Evolutionary conservation across 2,329 filamentous ascomycete genomes (phyloP).

Genomic region (Aspergillus caelatus): DNA sequence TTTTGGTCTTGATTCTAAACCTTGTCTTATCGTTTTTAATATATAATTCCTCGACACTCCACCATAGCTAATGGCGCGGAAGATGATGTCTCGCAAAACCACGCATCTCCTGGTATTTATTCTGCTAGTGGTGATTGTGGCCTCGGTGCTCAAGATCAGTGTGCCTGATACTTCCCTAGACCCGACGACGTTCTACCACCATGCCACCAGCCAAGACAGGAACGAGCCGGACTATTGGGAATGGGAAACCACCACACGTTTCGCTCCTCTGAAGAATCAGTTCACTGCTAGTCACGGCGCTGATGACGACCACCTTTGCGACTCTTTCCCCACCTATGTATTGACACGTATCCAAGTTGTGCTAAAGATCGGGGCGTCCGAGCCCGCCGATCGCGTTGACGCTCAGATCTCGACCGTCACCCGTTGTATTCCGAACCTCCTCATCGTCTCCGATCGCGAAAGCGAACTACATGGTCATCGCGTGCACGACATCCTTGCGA

Average conservation of each 20-base stretch:
- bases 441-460: conserved; percentile 57
- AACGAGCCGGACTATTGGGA: conserved; percentile 23
- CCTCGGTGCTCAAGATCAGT: conserved; percentile 12
- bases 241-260: conserved; percentile 26
- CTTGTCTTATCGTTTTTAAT: background rate
- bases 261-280: conserved; percentile 6
- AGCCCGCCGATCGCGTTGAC: conserved; percentile 43
- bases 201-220: background rate
- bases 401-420: conserved; percentile 57
- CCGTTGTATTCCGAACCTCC: conserved; percentile 51
- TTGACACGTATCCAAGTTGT: conserved; percentile 51
- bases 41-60: background rate
- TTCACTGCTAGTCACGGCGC: background rate
- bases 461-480: conserved; percentile 48
- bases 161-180: conserved; percentile 5
- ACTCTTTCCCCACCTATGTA: conserved; percentile 37
- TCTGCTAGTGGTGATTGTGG: conserved; percentile 1
- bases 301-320: conserved; percentile 18
- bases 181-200: conserved; percentile 11
- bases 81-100: conserved; percentile 6
- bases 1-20: background rate
- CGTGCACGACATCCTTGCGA: conserved; percentile 51
- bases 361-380: conserved; percentile 54
- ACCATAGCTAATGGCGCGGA: background rate
- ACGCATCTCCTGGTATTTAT: conserved; percentile 12